Evolutionary conservation across 345 rosid genomes (phyloP).

Genomic region (Eucalyptus polyanthemos): DNA sequence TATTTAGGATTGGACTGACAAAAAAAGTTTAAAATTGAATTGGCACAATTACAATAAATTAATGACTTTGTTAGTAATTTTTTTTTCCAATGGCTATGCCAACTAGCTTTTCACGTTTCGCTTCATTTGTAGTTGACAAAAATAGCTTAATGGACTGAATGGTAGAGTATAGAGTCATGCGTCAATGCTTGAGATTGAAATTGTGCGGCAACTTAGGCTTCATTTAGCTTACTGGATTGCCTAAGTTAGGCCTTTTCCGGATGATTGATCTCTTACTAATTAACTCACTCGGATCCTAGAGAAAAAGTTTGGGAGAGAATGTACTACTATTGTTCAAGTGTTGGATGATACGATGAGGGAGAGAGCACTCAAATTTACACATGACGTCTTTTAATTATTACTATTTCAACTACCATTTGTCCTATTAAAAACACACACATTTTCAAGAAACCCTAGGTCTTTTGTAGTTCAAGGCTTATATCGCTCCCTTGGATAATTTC

Average conservation of each 20-base stretch:
- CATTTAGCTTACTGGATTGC: neutral
- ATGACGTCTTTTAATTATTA: neutral
- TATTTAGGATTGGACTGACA: fast-evolving
- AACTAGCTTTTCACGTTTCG: neutral
- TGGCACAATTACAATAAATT: fast-evolving
- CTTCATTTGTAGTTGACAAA: neutral
- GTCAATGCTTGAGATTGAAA: neutral
- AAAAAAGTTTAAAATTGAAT: too few relatives aligned
- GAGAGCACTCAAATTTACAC: neutral
- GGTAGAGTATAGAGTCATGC: neutral
- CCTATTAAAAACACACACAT: neutral
- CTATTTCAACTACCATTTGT: neutral
- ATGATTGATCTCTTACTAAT: neutral
- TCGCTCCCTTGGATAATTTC: neutral
- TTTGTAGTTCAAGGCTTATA: neutral
- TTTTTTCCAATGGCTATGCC: neutral
- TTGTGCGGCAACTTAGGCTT: neutral
- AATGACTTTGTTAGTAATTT: too few relatives aligned
- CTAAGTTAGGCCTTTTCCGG: neutral
- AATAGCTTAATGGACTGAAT: neutral
- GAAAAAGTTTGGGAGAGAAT: neutral
- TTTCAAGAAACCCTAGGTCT: neutral
- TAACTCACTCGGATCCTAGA: neutral
- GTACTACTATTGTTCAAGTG: neutral
- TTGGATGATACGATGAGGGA: neutral